Evolutionary conservation across 352 stramenopile species (phyloP), one percentile per base, ranked within the genome.

Genomic region (Phytophthora podocarpi): DNA sequence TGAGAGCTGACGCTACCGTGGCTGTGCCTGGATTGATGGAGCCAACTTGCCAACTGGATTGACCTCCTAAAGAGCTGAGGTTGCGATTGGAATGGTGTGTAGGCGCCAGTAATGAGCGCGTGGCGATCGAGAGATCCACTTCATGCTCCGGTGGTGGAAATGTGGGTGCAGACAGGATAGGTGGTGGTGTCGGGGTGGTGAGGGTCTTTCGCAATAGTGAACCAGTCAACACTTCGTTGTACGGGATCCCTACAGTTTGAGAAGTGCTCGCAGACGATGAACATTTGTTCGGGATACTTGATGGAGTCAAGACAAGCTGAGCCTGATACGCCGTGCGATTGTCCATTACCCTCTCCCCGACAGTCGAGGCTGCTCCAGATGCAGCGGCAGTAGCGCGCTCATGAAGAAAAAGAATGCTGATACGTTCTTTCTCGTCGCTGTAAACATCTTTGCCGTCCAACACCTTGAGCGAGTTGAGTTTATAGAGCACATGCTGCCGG

Each of bases 361-460:
- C 46, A 34, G 36, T 47, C 46, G 41, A 21, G 31, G 5, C 41
- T 37, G 16, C 65, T 32, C 56, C 67, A 36, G 60, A 59, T 23
- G 60, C 42, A 21, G 65, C 57, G 4, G 72, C 72, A 7, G 60
- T 52, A 16, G 73, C 71, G n/a, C 83, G 75, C 31, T 93, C 83
- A 30, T 93, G 83, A 18, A 79, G 52, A 46, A 95, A 94, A 0
- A 96, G 47, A 0, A 87, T 62, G 3, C 85, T 76, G 15, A 89
- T 74, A 21, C 82, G 74, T 26, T 92, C 80, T n/a, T 85, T 75
- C 48, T 97, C 89, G 23, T 97, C 89, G 1, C 68, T 64, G 6
- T 78, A 82, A 12, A 95, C 70, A 16, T 96, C 87, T 21, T 75
- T 76, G 1, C 78, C 78, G 48, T 97, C 87, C 2, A 97, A 49